phyloP scores from a whole-genome alignment of 257 asterid species.

The Galeopsis tetrahit region DNA sequence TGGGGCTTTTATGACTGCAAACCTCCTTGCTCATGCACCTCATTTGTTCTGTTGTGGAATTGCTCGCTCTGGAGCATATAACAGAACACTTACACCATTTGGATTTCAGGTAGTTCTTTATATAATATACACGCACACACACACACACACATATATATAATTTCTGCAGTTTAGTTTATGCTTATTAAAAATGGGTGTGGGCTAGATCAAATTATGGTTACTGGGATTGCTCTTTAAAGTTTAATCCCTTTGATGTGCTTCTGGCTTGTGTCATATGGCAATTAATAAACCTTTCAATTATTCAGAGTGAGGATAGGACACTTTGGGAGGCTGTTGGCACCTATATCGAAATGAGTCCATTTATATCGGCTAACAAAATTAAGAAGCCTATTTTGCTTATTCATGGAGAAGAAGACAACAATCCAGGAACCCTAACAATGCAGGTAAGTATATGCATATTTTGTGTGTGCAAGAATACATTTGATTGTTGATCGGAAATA shows the following conservation, averaged over 20 bases:
- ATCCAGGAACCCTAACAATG: constrained; percentile 97
- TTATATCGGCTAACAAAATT: constrained; percentile 89
- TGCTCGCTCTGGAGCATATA: constrained; percentile 99
- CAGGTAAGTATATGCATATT: constrained; percentile 59
- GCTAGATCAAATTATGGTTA: constrained; percentile 12
- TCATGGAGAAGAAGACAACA: constrained; percentile 99
- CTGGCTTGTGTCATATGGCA: constrained; percentile 26
- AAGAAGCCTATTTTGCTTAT: constrained; percentile 94
- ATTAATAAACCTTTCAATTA: constrained; percentile 22
- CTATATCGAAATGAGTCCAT: constrained; percentile 93
- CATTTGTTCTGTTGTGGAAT: constrained; percentile 94
- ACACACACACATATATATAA: neutral
- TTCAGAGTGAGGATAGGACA: constrained; percentile 94
- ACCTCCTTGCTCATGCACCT: constrained; percentile 97
- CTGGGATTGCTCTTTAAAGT: constrained; percentile 12
- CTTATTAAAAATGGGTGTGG: constrained; percentile 11
- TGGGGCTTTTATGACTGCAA: constrained; percentile 99
- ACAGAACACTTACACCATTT: constrained; percentile 98
- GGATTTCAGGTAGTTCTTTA: constrained; percentile 85
- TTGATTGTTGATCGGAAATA: neutral
- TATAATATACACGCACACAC: neutral
- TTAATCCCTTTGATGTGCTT: neutral
- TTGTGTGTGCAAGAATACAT: constrained; percentile 19
- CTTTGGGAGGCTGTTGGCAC: constrained; percentile 94
- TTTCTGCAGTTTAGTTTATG: neutral